phyloP scores from a whole-genome alignment of 805 yeast genomes.

The Metschnikowia reukaufii region DNA sequence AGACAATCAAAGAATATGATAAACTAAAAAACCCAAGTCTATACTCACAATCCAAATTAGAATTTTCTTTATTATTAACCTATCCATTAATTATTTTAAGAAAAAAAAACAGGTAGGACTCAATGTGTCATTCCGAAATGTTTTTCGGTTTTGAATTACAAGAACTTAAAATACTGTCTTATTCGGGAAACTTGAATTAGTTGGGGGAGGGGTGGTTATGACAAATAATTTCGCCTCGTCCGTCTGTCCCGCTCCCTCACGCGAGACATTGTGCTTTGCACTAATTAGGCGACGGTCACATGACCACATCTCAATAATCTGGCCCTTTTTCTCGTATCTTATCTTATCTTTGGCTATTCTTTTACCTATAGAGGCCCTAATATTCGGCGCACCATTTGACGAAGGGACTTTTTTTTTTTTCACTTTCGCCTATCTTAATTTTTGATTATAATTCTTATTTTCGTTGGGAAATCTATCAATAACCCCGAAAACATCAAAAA shows the following conservation, averaged over 20 bases:
- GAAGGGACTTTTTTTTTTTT: neutral
- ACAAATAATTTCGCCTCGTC: neutral
- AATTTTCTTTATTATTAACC: no score
- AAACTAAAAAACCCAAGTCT: no score
- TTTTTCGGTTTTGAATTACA: no score
- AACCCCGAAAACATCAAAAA: neutral
- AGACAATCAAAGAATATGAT: no score
- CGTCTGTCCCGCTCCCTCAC: neutral
- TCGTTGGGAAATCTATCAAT: neutral
- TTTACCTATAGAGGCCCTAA: neutral
- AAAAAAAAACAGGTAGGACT: no score
- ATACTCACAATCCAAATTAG: no score
- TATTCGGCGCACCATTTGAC: neutral
- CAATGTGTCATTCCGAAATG: no score
- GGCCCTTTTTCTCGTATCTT: constrained; percentile 10
- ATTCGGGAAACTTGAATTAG: no score
- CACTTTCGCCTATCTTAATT: neutral
- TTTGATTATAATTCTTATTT: neutral
- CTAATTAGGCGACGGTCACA: neutral
- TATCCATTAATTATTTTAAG: no score
- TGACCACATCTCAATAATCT: constrained; percentile 5
- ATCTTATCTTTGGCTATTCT: constrained; percentile 12
- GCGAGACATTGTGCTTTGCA: neutral
- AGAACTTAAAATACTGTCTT: no score
- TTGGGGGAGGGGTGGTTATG: no score